Evolutionary conservation across 345 rosid genomes (phyloP).

Genomic region (Ceriops decandra): DNA sequence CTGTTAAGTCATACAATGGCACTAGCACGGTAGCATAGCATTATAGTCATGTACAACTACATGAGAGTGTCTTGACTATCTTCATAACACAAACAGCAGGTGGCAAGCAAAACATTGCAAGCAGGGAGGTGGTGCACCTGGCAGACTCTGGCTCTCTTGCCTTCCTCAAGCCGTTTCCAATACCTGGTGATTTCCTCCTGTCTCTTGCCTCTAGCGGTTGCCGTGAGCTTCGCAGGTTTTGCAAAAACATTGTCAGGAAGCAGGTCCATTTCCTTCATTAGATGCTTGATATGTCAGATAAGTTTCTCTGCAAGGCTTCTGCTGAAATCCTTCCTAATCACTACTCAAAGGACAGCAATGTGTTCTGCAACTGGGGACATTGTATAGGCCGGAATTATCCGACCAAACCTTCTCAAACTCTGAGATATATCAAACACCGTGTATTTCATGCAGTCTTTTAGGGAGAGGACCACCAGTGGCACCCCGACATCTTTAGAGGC

Average conservation of each 20-base stretch:
- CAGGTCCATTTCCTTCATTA: constrained; percentile 11
- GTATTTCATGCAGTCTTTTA: constrained; percentile 15
- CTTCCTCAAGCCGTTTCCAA: constrained; percentile 4
- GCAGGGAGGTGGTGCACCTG: not conserved
- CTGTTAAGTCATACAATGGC: too few relatives aligned
- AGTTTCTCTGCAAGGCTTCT: constrained; percentile 18
- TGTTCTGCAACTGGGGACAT: constrained; percentile 17
- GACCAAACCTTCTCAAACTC: constrained; percentile 17
- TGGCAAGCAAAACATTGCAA: not conserved
- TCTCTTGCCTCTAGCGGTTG: not conserved
- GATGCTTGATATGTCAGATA: constrained; percentile 11
- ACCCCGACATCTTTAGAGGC: constrained; percentile 20
- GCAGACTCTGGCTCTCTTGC: constrained; percentile 12
- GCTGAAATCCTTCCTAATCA: constrained; percentile 20
- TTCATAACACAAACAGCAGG: too few relatives aligned
- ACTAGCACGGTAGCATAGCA: too few relatives aligned
- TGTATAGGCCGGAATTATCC: constrained; percentile 20
- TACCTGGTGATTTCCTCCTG: not conserved
- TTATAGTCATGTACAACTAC: too few relatives aligned
- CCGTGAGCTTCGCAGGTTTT: not conserved
- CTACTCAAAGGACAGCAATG: constrained; percentile 18
- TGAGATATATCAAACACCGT: constrained; percentile 12
- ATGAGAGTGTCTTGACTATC: too few relatives aligned
- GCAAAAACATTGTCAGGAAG: not conserved
- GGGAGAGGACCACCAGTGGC: constrained; percentile 18